Percentiles rank a stretch among this genome's conserved stretches.
Conservation (phyloP, 2,329 filamentous ascomycete species). For the Botrytis tulipae region DNA sequence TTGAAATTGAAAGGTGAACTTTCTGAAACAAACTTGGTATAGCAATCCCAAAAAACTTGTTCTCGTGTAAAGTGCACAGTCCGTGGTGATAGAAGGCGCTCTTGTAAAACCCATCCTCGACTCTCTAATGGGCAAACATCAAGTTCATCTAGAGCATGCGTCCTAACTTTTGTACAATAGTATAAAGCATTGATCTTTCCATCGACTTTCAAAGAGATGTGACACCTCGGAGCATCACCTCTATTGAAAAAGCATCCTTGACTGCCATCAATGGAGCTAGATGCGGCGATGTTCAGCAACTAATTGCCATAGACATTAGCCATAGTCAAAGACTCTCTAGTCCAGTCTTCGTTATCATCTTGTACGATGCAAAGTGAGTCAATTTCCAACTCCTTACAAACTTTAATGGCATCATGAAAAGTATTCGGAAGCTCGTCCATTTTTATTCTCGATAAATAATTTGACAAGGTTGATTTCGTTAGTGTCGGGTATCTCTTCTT, state of each 20-base stretch:
- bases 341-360: background rate
- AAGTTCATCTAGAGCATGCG: fast-evolving
- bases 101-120: background rate
- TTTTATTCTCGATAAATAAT: background rate
- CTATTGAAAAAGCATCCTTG: background rate
- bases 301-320: background rate
- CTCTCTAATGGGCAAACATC: background rate
- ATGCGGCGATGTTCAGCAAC: background rate
- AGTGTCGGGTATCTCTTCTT: background rate
- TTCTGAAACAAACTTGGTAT: background rate
- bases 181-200: background rate
- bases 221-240: background rate
- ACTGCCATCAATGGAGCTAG: background rate
- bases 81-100: background rate
- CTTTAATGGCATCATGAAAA: background rate
- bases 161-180: fast-evolving
- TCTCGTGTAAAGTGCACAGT: background rate
- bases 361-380: background rate
- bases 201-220: background rate
- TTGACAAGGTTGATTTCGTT: background rate
- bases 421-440: background rate
- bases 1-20: background rate
- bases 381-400: background rate
- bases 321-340: background rate
- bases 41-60: background rate